phyloP scores from a whole-genome alignment of 768 basidiomycete genomes.

The Lyophyllum decastes region DNA sequence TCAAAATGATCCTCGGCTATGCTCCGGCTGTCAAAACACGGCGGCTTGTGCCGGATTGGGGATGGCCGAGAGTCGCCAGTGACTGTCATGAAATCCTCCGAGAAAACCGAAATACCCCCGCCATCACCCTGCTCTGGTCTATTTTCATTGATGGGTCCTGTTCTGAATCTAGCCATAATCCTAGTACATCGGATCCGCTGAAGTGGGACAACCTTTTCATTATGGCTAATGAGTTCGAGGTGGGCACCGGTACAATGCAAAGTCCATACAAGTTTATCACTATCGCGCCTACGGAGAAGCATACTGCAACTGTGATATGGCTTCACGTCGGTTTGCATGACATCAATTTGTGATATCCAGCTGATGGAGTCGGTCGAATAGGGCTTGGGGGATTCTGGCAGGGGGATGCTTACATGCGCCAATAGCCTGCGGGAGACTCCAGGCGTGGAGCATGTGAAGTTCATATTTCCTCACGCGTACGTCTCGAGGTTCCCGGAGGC shows the following conservation, averaged over 20 bases:
- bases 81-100: no score
- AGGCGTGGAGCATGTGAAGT: conserved; percentile 61
- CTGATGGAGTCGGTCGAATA: neutral
- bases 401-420: conserved; percentile 58
- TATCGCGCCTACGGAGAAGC: conserved; percentile 12
- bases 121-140: no score
- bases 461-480: conserved; percentile 65
- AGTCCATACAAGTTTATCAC: conserved; percentile 7
- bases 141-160: no score
- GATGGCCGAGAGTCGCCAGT: no score
- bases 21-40: no score
- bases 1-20: no score
- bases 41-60: no score
- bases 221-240: no score
- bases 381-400: conserved; percentile 7
- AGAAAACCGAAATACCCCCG: no score
- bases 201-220: no score
- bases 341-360: neutral
- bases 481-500: conserved; percentile 3
- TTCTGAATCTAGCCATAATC: no score
- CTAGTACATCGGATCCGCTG: no score
- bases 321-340: conserved; percentile 50
- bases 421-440: conserved; percentile 39
- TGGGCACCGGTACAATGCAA: neutral
- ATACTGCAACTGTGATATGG: conserved; percentile 68